phyloP scores from a whole-genome alignment of 2,329 filamentous ascomycete genomes.

The Apiospora pterosperma region DNA sequence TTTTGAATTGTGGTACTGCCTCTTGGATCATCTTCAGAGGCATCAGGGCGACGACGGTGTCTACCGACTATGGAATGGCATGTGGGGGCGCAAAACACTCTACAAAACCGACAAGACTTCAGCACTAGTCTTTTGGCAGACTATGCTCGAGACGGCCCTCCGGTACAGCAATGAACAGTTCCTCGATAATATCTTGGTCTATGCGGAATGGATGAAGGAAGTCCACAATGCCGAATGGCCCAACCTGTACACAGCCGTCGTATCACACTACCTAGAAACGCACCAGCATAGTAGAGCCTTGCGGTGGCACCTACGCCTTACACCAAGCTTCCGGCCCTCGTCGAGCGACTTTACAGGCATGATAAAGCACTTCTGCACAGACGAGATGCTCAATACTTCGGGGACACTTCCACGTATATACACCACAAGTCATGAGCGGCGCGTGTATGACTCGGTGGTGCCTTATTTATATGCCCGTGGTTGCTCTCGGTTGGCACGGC shows the following conservation, averaged over 20 bases:
- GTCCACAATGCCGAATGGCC: conserved; percentile 43
- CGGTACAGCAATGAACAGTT: conserved; percentile 23
- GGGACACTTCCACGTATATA: conserved; percentile 44
- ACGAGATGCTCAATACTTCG: conserved; percentile 33
- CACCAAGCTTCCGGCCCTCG: conserved; percentile 38
- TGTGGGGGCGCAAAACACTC: conserved; percentile 29
- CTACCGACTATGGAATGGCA: conserved; percentile 23
- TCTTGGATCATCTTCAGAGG: conserved; percentile 27
- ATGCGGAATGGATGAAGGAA: conserved; percentile 40
- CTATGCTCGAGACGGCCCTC: conserved; percentile 31
- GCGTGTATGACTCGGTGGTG: conserved; percentile 49
- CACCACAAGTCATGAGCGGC: conserved; percentile 35
- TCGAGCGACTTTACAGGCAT: conserved; percentile 38
- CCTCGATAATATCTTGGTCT: conserved; percentile 32
- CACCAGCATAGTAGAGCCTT: conserved; percentile 35
- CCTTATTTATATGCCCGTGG: conserved; percentile 48
- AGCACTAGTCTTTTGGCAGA: conserved; percentile 24
- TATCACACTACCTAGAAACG: conserved; percentile 40
- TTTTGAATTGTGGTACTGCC: conserved; percentile 25
- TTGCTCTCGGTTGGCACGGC: conserved; percentile 36
- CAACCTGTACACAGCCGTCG: conserved; percentile 43
- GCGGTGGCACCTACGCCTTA: conserved; percentile 46
- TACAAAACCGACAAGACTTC: conserved; percentile 21
- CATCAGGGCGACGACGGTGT: conserved; percentile 24
- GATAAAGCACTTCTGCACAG: conserved; percentile 36